phyloP scores from a whole-genome alignment of 176 grass and related monocot genomes.

The Juncus effusus region DNA sequence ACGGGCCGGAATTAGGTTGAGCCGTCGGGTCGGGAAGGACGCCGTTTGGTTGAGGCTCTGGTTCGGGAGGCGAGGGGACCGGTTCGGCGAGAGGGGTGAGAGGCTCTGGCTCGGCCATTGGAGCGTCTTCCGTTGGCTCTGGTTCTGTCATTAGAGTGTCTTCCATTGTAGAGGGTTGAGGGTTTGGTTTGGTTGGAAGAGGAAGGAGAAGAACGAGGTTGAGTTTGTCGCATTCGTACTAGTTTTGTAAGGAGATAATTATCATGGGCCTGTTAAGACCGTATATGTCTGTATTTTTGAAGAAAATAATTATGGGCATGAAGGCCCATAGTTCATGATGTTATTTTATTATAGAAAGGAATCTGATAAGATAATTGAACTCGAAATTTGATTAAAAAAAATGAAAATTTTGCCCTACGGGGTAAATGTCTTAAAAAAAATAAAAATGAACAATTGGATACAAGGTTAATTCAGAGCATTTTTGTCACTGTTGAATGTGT shows the following conservation, averaged over 20 bases:
- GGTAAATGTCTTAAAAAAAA: too few species aligned
- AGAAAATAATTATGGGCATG: not conserved
- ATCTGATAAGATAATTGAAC: too few species aligned
- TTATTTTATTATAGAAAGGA: not conserved
- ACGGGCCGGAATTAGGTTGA: not conserved
- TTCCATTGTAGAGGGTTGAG: too few species aligned
- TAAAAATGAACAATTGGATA: too few species aligned
- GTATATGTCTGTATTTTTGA: not conserved
- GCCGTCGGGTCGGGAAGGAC: not conserved
- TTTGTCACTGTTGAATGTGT: too few species aligned
- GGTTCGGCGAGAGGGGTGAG: not conserved
- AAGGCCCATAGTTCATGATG: not conserved
- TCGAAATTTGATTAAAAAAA: too few species aligned
- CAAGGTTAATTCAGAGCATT: too few species aligned
- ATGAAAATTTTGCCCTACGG: too few species aligned
- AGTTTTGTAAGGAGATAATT: too few species aligned
- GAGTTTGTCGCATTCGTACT: not conserved
- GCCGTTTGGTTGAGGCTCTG: slow-evolving; percentile 3
- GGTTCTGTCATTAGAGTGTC: too few species aligned
- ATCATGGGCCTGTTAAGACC: not conserved
- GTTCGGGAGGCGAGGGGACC: not conserved
- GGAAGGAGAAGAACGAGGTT: not conserved
- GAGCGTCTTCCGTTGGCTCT: too few species aligned
- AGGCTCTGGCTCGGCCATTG: not conserved
- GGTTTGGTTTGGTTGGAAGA: not conserved